Evolutionary conservation across 768 basidiomycete genomes (phyloP).

Genomic region (Albatrellus ellisii): DNA sequence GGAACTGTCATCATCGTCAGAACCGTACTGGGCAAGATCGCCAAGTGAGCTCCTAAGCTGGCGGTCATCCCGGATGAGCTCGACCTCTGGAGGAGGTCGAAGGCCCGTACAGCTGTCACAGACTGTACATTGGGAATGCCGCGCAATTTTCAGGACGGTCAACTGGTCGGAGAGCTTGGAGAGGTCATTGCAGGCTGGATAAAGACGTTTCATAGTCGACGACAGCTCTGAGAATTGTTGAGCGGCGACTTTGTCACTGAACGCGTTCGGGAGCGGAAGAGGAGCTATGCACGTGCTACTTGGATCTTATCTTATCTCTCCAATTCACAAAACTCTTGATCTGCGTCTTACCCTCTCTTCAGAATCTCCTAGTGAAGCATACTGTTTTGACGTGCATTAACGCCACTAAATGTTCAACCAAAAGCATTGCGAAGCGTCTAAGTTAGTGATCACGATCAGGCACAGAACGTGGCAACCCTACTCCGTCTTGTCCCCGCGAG

Average conservation of each 20-base stretch:
- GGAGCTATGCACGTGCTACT: too few relatives aligned
- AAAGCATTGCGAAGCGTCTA: too few relatives aligned
- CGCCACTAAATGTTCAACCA: too few relatives aligned
- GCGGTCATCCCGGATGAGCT: constrained; percentile 44
- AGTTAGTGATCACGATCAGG: too few relatives aligned
- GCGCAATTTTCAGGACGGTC: constrained; percentile 65
- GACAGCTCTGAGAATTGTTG: neutral
- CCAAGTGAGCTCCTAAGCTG: constrained; percentile 31
- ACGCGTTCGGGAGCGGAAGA: too few relatives aligned
- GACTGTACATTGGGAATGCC: constrained; percentile 58
- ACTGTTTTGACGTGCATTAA: too few relatives aligned
- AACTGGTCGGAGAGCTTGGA: constrained; percentile 35
- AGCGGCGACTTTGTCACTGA: too few relatives aligned
- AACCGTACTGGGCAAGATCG: constrained; percentile 51
- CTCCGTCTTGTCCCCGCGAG: too few relatives aligned
- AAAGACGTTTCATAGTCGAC: constrained; percentile 44
- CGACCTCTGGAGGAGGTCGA: constrained; percentile 43
- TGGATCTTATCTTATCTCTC: constrained; percentile 2
- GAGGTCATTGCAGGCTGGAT: constrained; percentile 47
- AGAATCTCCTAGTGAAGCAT: neutral
- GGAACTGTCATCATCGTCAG: constrained; percentile 50
- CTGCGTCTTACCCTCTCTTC: too few relatives aligned
- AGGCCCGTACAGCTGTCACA: constrained; percentile 64
- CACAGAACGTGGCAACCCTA: too few relatives aligned
- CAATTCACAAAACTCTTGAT: too few relatives aligned